These are phyloP conservation scores for Isatis lusitanica DNA, from an alignment of 441 rosid genomes.

Conservation along the genomic window DNA sequence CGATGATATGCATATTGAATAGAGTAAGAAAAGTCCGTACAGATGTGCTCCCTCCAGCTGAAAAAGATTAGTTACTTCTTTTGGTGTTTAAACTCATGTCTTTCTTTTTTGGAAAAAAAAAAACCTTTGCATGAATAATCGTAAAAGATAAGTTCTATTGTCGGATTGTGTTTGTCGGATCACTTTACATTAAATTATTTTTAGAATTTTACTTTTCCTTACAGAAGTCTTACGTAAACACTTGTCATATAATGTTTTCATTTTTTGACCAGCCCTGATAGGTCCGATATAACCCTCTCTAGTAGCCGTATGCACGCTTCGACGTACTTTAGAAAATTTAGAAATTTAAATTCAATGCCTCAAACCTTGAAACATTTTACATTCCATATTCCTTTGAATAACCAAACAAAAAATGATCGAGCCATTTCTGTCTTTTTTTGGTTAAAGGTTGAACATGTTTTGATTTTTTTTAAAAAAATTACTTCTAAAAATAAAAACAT, in stretches of 20 bases:
- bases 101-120: constrained; percentile 10
- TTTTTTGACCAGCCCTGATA: background rate
- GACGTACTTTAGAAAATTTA: background rate
- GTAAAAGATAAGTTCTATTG: constrained; percentile 31
- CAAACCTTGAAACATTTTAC: background rate
- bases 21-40: constrained; percentile 33
- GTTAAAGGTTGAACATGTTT: background rate
- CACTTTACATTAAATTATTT: background rate
- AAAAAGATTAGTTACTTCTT: constrained; percentile 34
- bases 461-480: no score
- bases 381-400: background rate
- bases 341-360: background rate
- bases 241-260: constrained; percentile 10
- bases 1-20: background rate
- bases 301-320: background rate
- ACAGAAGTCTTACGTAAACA: constrained; percentile 19
- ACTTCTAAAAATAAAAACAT: background rate
- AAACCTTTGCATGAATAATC: constrained; percentile 23
- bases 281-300: constrained; percentile 1
- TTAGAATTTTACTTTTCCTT: background rate
- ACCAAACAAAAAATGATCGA: background rate
- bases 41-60: constrained; percentile 28
- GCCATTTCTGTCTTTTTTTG: background rate
- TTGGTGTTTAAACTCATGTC: constrained; percentile 33
- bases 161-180: constrained; percentile 47